A percentile compares a stretch with the other conserved stretches of the same genome.
These are phyloP conservation scores for Tubosaeta sp. DNA, from an alignment of 768 basidiomycete genomes.

Conservation along the genomic window DNA sequence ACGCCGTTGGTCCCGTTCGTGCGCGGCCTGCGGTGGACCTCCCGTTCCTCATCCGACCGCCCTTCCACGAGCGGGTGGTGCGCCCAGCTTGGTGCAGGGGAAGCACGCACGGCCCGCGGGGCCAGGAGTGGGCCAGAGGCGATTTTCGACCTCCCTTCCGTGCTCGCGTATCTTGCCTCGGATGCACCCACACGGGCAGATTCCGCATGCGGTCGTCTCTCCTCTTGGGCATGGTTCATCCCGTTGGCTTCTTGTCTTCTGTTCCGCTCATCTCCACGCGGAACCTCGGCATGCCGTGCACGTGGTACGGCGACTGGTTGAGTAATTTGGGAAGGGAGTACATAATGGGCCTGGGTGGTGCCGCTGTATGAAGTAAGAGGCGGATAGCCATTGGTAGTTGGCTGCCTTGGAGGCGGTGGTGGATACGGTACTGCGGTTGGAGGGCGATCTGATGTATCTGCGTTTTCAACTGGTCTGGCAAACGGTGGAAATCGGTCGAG, in stretches of 20 bases:
- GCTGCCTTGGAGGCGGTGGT: slow-evolving; percentile 23
- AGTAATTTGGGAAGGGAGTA: slow-evolving; percentile 7
- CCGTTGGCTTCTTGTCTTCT: slow-evolving; percentile 16
- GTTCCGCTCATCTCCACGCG: slow-evolving; percentile 21
- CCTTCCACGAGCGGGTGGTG: slow-evolving; percentile 27
- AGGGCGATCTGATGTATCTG: slow-evolving; percentile 18
- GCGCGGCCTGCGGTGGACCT: slow-evolving; percentile 11
- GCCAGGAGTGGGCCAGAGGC: slow-evolving; percentile 31
- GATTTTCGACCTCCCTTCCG: slow-evolving; percentile 25
- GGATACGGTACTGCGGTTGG: slow-evolving; percentile 24
- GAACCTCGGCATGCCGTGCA: slow-evolving; percentile 19
- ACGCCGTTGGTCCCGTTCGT: slow-evolving; percentile 10
- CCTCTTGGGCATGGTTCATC: slow-evolving; percentile 10
- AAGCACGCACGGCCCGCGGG: slow-evolving; percentile 28
- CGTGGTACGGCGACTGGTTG: slow-evolving; percentile 19
- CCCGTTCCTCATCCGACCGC: slow-evolving; percentile 29
- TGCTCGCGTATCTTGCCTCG: slow-evolving; percentile 6
- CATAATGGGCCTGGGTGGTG: slow-evolving; percentile 13
- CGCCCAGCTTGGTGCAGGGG: slow-evolving; percentile 29
- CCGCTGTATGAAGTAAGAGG: slow-evolving; percentile 6
- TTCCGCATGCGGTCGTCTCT: slow-evolving; percentile 9
- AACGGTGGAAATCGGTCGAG: slow-evolving; percentile 42
- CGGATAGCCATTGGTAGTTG: slow-evolving; percentile 14
- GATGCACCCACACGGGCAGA: slow-evolving; percentile 8
- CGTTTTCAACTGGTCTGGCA: slow-evolving; percentile 29